These are phyloP conservation scores for Triticum timopheevii DNA, from an alignment of 176 grass and related monocot genomes.

Conservation along the genomic window DNA sequence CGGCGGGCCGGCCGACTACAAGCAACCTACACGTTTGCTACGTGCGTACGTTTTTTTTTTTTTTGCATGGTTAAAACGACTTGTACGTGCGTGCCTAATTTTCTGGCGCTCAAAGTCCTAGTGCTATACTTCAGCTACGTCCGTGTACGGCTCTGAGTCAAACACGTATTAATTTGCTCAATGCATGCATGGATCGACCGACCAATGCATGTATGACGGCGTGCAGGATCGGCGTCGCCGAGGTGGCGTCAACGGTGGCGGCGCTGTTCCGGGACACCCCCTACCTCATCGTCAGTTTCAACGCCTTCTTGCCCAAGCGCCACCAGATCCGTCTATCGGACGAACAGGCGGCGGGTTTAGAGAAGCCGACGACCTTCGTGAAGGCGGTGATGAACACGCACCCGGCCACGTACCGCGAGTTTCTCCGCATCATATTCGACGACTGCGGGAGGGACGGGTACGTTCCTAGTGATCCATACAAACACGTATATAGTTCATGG, in stretches of 20 bases:
- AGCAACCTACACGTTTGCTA: too few relatives aligned
- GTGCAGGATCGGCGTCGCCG: conserved; percentile 17
- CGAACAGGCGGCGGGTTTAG: background rate
- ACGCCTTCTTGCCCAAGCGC: conserved; percentile 51
- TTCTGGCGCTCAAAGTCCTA: too few relatives aligned
- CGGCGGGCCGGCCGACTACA: too few relatives aligned
- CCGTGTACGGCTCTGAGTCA: background rate
- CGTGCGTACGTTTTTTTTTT: too few relatives aligned
- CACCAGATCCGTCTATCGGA: conserved; percentile 26
- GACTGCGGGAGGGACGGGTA: background rate
- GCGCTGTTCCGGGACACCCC: conserved; percentile 42
- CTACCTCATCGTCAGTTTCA: conserved; percentile 46
- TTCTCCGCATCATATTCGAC: background rate
- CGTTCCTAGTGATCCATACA: background rate
- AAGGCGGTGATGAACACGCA: background rate
- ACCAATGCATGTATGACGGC: background rate
- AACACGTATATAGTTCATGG: too few relatives aligned
- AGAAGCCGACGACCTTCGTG: background rate
- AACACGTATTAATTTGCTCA: background rate
- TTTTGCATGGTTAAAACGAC: too few relatives aligned
- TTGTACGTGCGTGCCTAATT: too few relatives aligned
- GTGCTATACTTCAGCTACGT: background rate
- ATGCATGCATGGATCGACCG: background rate
- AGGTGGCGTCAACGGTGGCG: conserved; percentile 40
- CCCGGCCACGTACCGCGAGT: background rate